Evolutionary conservation across 2,329 filamentous ascomycete species (phyloP), one percentile per base, ranked within the genome.

Genomic region (Scolecobasidium constrictum): DNA sequence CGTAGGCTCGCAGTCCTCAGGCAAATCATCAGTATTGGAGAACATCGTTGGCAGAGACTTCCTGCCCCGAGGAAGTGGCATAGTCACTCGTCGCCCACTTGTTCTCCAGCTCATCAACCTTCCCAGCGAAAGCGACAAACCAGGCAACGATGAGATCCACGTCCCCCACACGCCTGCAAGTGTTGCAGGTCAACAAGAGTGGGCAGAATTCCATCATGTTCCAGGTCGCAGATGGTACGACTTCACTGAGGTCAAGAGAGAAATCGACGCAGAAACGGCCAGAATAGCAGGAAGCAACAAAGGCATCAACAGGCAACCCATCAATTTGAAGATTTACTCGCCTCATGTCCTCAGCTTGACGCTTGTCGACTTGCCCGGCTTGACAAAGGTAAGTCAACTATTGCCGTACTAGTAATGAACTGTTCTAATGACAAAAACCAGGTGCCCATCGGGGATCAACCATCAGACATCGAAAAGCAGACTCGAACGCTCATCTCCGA

Each of bases 81-180:
- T 98, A 63, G 88, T 95, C 49, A 98, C 92, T 45, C 77, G 92
- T 48, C 78, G 92, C 56, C 92, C 92, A 45, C 75, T 98, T 55
- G 95, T 98, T 55, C 77, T 98, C 47, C 92, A 98, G 65, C 83
- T 98, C 58, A 96, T 98, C 78, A 98, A 98, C 59, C 81, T 98
- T 43, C 84, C 86, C 40, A 76, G 72, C 54, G 76, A 81, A 48
- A 77, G 82, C 45, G 84, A 93, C 55, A 76, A 77, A 48, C 69
- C 74, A 46, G 78, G 77, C 37, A 65, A 73, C 49, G 77, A 86
- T 54, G 76, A 80, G 50, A 61, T 76, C 20, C 71, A 78, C 53
- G 69, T 82, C 38, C 82, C 83, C 37, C 88, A 94, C 63, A 82
- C 81, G 41, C 81, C 86, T 36, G 79, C 85, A 35, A 83, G 77